Percentiles rank a stretch among this genome's conserved stretches.
Conservation (phyloP, 2,329 filamentous ascomycete species). For the Fusarium clavum region DNA sequence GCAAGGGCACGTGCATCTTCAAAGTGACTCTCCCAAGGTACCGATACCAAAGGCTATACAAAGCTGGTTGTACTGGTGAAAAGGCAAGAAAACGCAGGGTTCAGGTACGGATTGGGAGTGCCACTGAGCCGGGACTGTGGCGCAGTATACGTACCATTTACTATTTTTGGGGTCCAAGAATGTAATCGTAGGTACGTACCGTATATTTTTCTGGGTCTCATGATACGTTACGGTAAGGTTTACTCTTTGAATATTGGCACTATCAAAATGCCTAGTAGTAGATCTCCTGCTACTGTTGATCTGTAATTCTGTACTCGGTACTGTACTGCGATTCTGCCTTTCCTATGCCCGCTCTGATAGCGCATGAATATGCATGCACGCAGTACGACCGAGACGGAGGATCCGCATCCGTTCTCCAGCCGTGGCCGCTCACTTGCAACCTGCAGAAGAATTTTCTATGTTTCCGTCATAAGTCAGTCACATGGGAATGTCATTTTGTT, state of each 20-base stretch:
- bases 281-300: constrained; percentile 17
- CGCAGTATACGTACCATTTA: constrained; percentile 26
- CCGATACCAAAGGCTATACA: constrained; percentile 35
- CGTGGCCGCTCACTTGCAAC: constrained; percentile 16
- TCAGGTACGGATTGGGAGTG: constrained; percentile 27
- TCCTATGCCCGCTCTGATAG: constrained; percentile 6
- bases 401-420: constrained; percentile 17
- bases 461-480: constrained; percentile 39
- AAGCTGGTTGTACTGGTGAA: constrained; percentile 30
- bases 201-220: not conserved
- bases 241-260: not conserved
- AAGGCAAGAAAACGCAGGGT: constrained; percentile 26
- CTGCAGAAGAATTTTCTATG: constrained; percentile 5
- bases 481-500: constrained; percentile 35
- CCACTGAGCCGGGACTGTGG: constrained; percentile 31
- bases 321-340: constrained; percentile 31
- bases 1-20: constrained; percentile 35
- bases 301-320: constrained; percentile 1
- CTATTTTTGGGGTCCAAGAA: constrained; percentile 45
- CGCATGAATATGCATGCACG: constrained; percentile 35
- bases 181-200: constrained; percentile 10
- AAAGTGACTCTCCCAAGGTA: constrained; percentile 28
- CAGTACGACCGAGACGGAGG: constrained; percentile 25
- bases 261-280: constrained; percentile 1
- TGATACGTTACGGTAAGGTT: constrained; percentile 7